A percentile compares a stretch with the other conserved stretches of the same genome.
Conservation (phyloP, 495 filamentous ascomycete species). For the Articulospora tetracladia region DNA sequence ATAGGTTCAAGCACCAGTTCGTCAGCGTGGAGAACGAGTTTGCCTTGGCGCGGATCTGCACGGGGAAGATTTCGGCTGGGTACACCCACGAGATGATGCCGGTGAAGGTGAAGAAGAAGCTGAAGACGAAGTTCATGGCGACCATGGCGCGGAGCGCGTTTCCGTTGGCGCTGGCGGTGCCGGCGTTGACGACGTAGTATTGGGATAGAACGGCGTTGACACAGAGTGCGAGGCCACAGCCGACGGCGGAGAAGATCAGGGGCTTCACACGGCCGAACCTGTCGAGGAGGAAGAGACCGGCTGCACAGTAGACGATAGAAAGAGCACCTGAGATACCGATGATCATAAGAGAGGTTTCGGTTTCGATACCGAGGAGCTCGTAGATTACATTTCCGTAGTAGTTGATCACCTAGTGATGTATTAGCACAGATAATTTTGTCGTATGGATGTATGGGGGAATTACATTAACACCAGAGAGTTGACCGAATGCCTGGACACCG, state of each 20-base stretch:
- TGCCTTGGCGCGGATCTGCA: conserved; percentile 61
- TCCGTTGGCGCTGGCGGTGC: conserved; percentile 27
- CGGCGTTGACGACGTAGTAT: conserved; percentile 31
- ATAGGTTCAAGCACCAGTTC: conserved; percentile 64
- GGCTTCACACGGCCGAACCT: conserved; percentile 47
- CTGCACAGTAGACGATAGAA: conserved; percentile 44
- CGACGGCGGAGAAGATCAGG: conserved; percentile 40
- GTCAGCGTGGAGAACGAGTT: conserved; percentile 58
- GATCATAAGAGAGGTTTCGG: conserved; percentile 43
- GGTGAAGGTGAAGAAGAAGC: conserved; percentile 50
- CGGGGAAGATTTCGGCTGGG: conserved; percentile 62
- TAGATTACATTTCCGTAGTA: conserved; percentile 48
- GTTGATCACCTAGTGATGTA: too few relatives aligned
- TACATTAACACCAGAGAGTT: conserved; percentile 48
- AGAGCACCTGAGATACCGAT: conserved; percentile 49
- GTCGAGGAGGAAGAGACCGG: conserved; percentile 50
- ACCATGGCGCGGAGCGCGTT: conserved; percentile 48
- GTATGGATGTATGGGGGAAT: too few relatives aligned
- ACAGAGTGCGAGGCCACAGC: conserved; percentile 36
- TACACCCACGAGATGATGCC: conserved; percentile 60
- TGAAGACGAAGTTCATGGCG: conserved; percentile 55
- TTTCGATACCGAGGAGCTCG: conserved; percentile 41
- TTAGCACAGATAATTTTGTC: too few relatives aligned
- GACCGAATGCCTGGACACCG: conserved; percentile 49
- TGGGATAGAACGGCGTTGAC: conserved; percentile 45